Conservation (phyloP, 257 asterid genomes). For the Penstemon newberryi region DNA sequence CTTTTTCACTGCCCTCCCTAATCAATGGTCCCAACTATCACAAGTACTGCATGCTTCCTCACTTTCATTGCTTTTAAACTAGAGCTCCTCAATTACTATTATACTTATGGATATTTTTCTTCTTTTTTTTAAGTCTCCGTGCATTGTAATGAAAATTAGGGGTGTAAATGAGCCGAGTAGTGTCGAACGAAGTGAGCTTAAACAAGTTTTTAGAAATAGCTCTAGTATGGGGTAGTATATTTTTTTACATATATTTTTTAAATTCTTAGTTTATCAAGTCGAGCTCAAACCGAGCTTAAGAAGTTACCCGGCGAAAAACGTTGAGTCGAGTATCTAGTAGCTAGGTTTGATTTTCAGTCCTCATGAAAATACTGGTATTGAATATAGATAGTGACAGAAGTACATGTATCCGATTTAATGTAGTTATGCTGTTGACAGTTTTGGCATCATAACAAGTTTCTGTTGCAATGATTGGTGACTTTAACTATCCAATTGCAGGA, state of each 20-base stretch:
- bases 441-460: slow-evolving; percentile 9
- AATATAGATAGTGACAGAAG: slow-evolving; percentile 11
- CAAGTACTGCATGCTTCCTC: slow-evolving; percentile 39
- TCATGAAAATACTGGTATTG: slow-evolving; percentile 24
- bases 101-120: too few relatives aligned
- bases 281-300: too few relatives aligned
- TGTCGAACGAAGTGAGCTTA: too few relatives aligned
- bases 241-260: too few relatives aligned
- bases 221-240: too few relatives aligned
- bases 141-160: too few relatives aligned
- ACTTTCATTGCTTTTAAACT: slow-evolving; percentile 15
- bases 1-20: slow-evolving; percentile 69
- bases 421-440: slow-evolving; percentile 13
- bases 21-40: slow-evolving; percentile 77
- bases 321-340: neutral
- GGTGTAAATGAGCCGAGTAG: too few relatives aligned
- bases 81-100: too few relatives aligned
- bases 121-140: too few relatives aligned
- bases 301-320: too few relatives aligned
- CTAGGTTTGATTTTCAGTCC: slow-evolving; percentile 1
- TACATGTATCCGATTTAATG: neutral
- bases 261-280: too few relatives aligned
- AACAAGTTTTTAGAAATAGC: too few relatives aligned
- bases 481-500: slow-evolving; percentile 60
- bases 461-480: slow-evolving; percentile 25